Evolutionary conservation across 2,329 filamentous ascomycete genomes (phyloP).

Genomic region (Gaeumannomyces tritici): DNA sequence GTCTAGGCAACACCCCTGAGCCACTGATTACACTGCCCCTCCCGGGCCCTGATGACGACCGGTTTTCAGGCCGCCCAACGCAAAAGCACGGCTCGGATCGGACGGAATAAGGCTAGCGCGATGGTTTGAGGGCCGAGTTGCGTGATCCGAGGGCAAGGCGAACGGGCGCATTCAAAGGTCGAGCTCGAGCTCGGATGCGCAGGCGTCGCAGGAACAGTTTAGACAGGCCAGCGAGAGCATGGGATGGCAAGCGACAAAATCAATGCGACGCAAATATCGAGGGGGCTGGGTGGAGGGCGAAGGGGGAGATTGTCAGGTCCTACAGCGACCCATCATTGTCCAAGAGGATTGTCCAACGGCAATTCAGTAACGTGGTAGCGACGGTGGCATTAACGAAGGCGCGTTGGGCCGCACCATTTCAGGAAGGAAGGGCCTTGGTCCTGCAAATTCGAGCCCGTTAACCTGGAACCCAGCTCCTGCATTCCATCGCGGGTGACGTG

Average conservation of each 20-base stretch:
- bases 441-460: background rate
- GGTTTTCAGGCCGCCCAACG: background rate
- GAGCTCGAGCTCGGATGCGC: background rate
- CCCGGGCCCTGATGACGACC: background rate
- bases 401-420: background rate
- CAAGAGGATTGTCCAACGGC: background rate
- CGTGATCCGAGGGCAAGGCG: background rate
- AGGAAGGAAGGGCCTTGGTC: background rate
- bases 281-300: background rate
- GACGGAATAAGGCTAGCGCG: background rate
- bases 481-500: background rate
- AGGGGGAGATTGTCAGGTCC: background rate
- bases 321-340: background rate
- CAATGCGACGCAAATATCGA: background rate
- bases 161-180: background rate
- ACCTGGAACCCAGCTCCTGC: background rate
- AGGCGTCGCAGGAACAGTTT: background rate
- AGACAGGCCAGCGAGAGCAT: background rate
- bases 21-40: background rate
- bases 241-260: background rate
- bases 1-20: background rate
- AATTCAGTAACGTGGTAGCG: background rate
- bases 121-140: background rate
- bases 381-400: background rate
- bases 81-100: background rate